These are phyloP conservation scores for Xylaria nigripes DNA, from an alignment of 495 filamentous ascomycete genomes.

Conservation along the genomic window DNA sequence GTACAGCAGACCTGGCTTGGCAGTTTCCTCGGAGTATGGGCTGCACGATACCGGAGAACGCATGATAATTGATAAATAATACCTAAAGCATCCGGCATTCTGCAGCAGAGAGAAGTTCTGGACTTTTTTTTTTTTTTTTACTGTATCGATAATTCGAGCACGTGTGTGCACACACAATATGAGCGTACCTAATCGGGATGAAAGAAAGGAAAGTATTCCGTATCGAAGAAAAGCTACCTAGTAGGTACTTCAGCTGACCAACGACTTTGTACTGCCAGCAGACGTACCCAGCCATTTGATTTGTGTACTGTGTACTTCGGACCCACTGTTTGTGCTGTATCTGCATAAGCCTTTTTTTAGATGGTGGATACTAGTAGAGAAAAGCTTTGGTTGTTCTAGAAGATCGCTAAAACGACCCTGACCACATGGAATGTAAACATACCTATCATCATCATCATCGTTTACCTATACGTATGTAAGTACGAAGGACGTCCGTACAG, in stretches of 20 bases:
- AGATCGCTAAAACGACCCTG: constrained; percentile 2
- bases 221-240: background rate
- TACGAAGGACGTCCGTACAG: too few species aligned
- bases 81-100: background rate
- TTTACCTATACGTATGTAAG: too few species aligned
- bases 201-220: too few species aligned
- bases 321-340: background rate
- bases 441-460: too few species aligned
- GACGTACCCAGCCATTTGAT: background rate
- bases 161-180: constrained; percentile 4
- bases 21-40: background rate
- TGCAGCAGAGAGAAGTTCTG: background rate
- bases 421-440: too few species aligned
- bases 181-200: too few species aligned
- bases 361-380: constrained; percentile 1
- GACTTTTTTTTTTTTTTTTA: background rate
- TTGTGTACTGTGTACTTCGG: background rate
- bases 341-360: constrained; percentile 5
- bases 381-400: constrained; percentile 9
- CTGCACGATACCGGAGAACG: background rate
- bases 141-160: background rate
- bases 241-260: background rate
- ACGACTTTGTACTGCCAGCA: background rate
- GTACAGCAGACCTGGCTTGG: too few species aligned
- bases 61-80: background rate